phyloP scores from a whole-genome alignment of 306 rosid genomes.

The cucumber (Cucumis sativus) region DNA sequence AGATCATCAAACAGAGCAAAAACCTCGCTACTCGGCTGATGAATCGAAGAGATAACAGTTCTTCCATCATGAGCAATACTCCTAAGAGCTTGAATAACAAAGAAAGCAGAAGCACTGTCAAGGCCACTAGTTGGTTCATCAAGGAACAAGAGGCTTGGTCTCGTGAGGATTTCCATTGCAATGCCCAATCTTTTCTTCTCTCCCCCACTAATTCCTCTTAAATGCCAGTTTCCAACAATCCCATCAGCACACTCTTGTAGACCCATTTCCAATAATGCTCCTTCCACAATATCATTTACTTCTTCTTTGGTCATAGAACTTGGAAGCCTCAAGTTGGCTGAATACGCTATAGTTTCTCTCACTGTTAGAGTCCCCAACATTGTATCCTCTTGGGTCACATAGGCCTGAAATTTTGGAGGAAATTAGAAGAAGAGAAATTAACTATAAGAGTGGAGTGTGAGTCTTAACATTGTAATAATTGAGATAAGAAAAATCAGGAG shows the following conservation, averaged over 20 bases:
- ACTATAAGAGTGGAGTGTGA: not conserved
- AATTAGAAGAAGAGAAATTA: not conserved
- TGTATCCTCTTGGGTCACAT: conserved; percentile 83
- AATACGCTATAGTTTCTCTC: conserved; percentile 68
- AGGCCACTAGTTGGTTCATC: conserved; percentile 94
- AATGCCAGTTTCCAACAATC: conserved; percentile 73
- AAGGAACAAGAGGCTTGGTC: conserved; percentile 68
- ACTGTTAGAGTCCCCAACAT: conserved; percentile 78
- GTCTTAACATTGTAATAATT: not conserved
- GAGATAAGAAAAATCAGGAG: not conserved
- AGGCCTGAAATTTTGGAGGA: conserved; percentile 36
- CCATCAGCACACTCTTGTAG: conserved; percentile 68
- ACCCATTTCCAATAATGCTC: conserved; percentile 65
- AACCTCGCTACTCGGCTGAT: conserved; percentile 93
- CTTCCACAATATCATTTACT: conserved; percentile 40
- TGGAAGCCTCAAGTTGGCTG: conserved; percentile 80
- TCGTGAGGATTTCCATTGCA: conserved; percentile 82
- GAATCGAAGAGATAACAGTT: conserved; percentile 76
- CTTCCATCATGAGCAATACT: conserved; percentile 65
- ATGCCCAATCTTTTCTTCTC: conserved; percentile 85
- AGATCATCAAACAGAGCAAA: conserved; percentile 88
- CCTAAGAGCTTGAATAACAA: conserved; percentile 68
- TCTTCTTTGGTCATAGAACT: conserved; percentile 40
- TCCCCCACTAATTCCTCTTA: conserved; percentile 88
- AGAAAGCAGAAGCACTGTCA: conserved; percentile 89